Percentiles rank a stretch among this genome's conserved stretches.
Conservation (phyloP, 306 rosid species). For the Cercis canadensis region DNA sequence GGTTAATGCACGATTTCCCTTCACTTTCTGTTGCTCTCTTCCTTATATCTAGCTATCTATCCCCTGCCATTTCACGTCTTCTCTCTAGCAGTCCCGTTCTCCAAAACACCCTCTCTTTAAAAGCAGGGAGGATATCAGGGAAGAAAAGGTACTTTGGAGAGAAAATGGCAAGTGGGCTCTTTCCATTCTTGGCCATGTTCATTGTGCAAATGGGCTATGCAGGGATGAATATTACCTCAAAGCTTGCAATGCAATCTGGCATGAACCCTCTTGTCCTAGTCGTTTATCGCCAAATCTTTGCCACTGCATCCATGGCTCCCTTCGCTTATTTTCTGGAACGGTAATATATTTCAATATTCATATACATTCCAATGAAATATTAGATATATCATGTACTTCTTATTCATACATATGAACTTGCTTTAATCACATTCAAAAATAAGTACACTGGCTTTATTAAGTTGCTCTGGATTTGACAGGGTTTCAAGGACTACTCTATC, state of each 20-base stretch:
- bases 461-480: too few relatives aligned
- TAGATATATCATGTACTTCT: neutral
- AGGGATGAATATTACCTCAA: slow-evolving; percentile 78
- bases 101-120: neutral
- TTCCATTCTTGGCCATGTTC: slow-evolving; percentile 66
- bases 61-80: neutral
- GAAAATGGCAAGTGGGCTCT: slow-evolving; percentile 37
- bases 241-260: slow-evolving; percentile 78
- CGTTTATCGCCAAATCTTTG: slow-evolving; percentile 84
- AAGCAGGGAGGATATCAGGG: neutral
- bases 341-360: too few relatives aligned
- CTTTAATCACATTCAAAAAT: too few relatives aligned
- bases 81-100: neutral
- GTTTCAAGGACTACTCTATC: too few relatives aligned
- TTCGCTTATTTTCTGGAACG: slow-evolving; percentile 71
- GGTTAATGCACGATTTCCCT: slow-evolving; percentile 39
- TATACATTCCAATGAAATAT: too few relatives aligned
- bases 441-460: too few relatives aligned
- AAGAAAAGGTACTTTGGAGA: too few relatives aligned
- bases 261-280: slow-evolving; percentile 84
- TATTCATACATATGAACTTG: too few relatives aligned
- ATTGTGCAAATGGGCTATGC: slow-evolving; percentile 61
- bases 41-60: neutral
- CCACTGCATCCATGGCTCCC: slow-evolving; percentile 68
- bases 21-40: slow-evolving; percentile 19